phyloP scores from a whole-genome alignment of 306 rosid species.

The Cucurbita maxima region DNA sequence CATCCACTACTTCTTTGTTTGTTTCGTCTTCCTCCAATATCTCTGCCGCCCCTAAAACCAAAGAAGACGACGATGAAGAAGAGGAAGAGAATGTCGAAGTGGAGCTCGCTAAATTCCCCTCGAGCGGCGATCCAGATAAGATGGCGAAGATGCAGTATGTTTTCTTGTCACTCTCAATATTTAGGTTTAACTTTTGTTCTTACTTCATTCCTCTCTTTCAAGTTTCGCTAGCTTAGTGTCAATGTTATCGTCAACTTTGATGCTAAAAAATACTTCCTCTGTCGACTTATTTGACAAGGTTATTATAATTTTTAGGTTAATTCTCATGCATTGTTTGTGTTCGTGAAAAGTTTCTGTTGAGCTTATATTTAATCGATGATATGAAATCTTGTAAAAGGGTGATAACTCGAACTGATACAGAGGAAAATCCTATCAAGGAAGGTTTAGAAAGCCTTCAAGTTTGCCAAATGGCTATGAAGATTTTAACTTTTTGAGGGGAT shows the following conservation, averaged over 20 bases:
- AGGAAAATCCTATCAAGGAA: not conserved
- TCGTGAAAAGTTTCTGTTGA: not conserved
- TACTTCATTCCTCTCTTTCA: not conserved
- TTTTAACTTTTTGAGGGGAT: not conserved
- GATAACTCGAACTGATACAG: not conserved
- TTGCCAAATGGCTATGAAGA: not conserved
- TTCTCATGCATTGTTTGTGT: not conserved
- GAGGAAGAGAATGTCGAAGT: slow-evolving; percentile 88
- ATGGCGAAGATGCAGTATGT: slow-evolving; percentile 86
- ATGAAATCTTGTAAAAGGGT: not conserved
- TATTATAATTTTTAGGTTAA: not conserved
- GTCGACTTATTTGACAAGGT: not conserved
- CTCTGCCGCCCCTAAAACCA: slow-evolving; percentile 19
- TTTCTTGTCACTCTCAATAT: not conserved
- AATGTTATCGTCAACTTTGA: not conserved
- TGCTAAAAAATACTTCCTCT: not conserved
- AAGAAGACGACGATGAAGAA: slow-evolving; percentile 69
- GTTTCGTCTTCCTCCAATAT: not conserved
- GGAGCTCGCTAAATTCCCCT: slow-evolving; percentile 65
- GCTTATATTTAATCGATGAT: not conserved
- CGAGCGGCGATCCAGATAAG: slow-evolving; percentile 63
- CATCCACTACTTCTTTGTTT: slow-evolving; percentile 2
- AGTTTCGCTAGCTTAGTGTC: not conserved
- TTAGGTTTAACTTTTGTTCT: not conserved
- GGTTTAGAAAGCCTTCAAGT: not conserved